Evolutionary conservation across 2,329 filamentous ascomycete species (phyloP), one percentile per base, ranked within the genome.

Genomic region (Huntiella savannae): DNA sequence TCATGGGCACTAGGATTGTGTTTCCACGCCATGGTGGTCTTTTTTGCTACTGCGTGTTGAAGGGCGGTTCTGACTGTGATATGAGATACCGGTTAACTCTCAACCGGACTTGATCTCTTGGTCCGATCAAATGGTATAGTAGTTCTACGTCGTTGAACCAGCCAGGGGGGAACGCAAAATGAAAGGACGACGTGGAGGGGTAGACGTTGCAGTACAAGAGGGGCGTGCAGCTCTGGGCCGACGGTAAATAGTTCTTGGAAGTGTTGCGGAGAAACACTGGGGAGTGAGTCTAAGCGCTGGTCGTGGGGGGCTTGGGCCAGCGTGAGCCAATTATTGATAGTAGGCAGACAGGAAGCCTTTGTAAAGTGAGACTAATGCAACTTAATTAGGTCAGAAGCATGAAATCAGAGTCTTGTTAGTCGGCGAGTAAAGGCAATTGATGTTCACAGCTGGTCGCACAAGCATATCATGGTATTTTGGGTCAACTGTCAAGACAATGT

Each of bases 241-340:
- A 13, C 11, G 8, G 39, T 22, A 28, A 16, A 22, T 41, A 12
- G 17, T 41, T 41, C 15, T 28, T 8, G 11, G 11, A n/a, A 6
- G 7, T n/a, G 34, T 4, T 36, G 34, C 34, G 34, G 12, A 36
- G 34, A 36, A 13, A 36, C 15, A 41, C 34, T 12, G 10, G 40
- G 40, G 15, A 13, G 40, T 35, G 32, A 34, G 32, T 43, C 40
- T 33, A 34, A 43, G 40, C 40, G 40, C 40, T 34, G 15, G 22
- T 28, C 8, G 22, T 28, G 22, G 40, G 16, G 40, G 40, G 40
- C 16, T 32, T 43, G 40, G 11, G 17, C 34, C 40, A 43, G 34
- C n/a, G 28, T 17, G 28, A 35, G 28, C 40, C 32, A 43, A 43
- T 43, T 43, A 43, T n/a, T 33, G 22, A 10, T 10, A 28, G 22